These are phyloP conservation scores for Thelephora aurantiotincta DNA, from an alignment of 768 basidiomycete species.

Conservation along the genomic window DNA sequence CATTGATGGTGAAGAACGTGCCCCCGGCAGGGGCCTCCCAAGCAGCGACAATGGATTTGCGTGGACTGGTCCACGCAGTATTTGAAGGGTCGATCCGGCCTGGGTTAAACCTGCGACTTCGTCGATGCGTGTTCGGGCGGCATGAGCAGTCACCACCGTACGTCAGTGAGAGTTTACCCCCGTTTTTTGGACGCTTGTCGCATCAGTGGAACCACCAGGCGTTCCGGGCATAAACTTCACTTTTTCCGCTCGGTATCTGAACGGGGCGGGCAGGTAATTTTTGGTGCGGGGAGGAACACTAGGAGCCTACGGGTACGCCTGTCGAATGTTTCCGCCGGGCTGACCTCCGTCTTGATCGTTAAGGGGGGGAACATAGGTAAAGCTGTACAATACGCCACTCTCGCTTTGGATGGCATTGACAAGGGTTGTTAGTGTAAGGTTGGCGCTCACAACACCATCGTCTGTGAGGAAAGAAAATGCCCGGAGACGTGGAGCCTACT, in stretches of 20 bases:
- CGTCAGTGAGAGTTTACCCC: no score
- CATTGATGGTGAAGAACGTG: slow-evolving; percentile 41
- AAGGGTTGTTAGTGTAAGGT: slow-evolving; percentile 35
- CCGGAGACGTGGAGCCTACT: slow-evolving; percentile 11
- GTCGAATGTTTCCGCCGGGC: slow-evolving; percentile 52
- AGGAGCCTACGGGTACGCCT: slow-evolving; percentile 32
- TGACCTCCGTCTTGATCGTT: slow-evolving; percentile 42
- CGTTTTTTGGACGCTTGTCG: slow-evolving; percentile 22
- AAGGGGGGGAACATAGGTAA: slow-evolving; percentile 33
- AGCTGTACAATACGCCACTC: slow-evolving; percentile 27
- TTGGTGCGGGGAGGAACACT: not conserved
- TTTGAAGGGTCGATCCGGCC: slow-evolving; percentile 48
- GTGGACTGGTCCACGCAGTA: slow-evolving; percentile 33
- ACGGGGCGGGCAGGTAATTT: not conserved
- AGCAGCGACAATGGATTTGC: slow-evolving; percentile 46
- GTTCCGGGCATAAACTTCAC: slow-evolving; percentile 30
- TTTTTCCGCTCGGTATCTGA: slow-evolving; percentile 32
- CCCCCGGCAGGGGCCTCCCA: slow-evolving; percentile 32
- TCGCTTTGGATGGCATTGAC: slow-evolving; percentile 28
- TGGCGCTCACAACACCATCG: slow-evolving; percentile 37
- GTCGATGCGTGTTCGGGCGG: slow-evolving; percentile 29
- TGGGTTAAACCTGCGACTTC: slow-evolving; percentile 35
- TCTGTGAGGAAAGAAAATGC: slow-evolving; percentile 17
- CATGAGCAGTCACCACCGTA: no score
- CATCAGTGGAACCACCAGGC: slow-evolving; percentile 35